Evolutionary conservation across 2,329 filamentous ascomycete species (phyloP).

Genomic region (Colletotrichum sojae): DNA sequence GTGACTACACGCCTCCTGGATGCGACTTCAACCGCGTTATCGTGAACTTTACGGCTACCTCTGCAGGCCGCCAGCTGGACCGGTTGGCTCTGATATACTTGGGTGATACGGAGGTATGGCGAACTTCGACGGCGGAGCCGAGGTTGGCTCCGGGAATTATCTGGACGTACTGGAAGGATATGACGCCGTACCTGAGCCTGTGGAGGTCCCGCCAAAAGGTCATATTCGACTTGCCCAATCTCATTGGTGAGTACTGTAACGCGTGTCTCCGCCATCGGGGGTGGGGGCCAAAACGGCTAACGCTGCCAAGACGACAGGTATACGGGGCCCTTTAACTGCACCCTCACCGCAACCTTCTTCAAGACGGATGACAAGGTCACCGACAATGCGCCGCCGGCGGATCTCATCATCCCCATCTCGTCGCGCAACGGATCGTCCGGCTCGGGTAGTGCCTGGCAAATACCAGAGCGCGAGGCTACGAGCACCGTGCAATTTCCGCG

Average conservation of each 20-base stretch:
- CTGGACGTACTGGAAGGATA: conserved; percentile 85
- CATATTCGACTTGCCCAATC: conserved; percentile 85
- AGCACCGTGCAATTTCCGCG: conserved; percentile 73
- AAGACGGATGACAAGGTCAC: conserved; percentile 57
- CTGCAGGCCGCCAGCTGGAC: conserved; percentile 81
- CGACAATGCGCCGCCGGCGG: conserved; percentile 64
- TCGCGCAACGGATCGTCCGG: conserved; percentile 64
- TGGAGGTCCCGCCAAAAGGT: conserved; percentile 80
- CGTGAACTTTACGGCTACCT: conserved; percentile 82
- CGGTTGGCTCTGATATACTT: conserved; percentile 83
- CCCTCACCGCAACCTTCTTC: conserved; percentile 81
- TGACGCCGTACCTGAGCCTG: conserved; percentile 78
- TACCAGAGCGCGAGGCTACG: conserved; percentile 74
- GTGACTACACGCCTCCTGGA: conserved; percentile 74
- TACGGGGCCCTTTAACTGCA: conserved; percentile 81
- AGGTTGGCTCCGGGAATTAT: conserved; percentile 75
- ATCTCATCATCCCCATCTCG: conserved; percentile 78
- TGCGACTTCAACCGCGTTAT: conserved; percentile 82
- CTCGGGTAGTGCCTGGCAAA: conserved; percentile 75
- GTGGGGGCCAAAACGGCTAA: conserved; percentile 40
- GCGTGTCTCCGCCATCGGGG: conserved; percentile 11
- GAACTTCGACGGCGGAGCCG: conserved; percentile 87
- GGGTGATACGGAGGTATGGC: conserved; percentile 84
- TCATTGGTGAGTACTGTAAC: conserved; percentile 61
- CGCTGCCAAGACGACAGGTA: conserved; percentile 68